Evolutionary conservation across 1,284 basidiomycete species (phyloP).

Genomic region (Cryptococcus hybrid): DNA sequence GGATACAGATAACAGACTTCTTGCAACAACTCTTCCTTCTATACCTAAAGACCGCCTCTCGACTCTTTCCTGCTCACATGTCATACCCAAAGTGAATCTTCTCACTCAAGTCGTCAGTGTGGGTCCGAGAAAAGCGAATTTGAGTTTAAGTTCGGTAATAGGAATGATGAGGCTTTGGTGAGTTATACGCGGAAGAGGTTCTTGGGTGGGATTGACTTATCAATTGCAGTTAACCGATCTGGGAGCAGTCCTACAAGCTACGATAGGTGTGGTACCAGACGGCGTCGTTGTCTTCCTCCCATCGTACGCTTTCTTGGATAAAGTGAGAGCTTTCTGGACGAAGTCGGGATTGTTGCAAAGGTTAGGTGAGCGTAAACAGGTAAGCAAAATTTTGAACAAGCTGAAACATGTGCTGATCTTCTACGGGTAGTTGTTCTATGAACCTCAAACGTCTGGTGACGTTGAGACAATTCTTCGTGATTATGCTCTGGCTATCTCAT

Average conservation of each 20-base stretch:
- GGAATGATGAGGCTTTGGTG: conserved; percentile 67
- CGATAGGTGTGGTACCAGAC: conserved; percentile 72
- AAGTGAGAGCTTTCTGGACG: conserved; percentile 66
- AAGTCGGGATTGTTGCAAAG: conserved; percentile 61
- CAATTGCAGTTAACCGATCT: conserved; percentile 67
- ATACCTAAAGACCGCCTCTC: conserved; percentile 63
- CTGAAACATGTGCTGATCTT: background rate
- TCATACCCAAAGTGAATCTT: conserved; percentile 79
- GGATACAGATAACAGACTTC: conserved; percentile 78
- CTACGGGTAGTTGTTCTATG: conserved; percentile 70
- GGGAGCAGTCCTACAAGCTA: conserved; percentile 76
- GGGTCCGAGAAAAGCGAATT: conserved; percentile 72
- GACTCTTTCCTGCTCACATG: conserved; percentile 88
- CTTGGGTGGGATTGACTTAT: conserved; percentile 1
- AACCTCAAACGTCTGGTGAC: conserved; percentile 72
- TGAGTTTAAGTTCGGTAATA: conserved; percentile 78
- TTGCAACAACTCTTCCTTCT: conserved; percentile 73
- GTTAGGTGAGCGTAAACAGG: conserved; percentile 70
- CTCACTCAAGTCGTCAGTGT: conserved; percentile 71
- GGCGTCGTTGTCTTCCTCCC: conserved; percentile 95
- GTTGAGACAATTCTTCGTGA: conserved; percentile 76
- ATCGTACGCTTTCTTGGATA: conserved; percentile 80
- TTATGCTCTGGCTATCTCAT: conserved; percentile 64
- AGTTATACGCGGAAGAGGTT: conserved; percentile 31
- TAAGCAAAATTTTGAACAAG: conserved; percentile 41